Evolutionary conservation across 176 grass and related monocot species (phyloP).

Genomic region (Otatea glauca): DNA sequence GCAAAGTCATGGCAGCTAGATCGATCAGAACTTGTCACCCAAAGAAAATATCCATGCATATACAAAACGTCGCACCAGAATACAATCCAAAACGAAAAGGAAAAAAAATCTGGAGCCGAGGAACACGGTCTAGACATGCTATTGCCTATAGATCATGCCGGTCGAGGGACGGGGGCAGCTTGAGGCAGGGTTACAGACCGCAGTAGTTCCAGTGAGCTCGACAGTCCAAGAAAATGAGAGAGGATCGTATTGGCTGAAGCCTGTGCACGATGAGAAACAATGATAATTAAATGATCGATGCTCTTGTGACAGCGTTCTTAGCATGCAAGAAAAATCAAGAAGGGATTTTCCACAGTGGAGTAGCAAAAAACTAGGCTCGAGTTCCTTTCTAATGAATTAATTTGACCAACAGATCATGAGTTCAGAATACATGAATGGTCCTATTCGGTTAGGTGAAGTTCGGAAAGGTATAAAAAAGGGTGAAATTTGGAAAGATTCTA

Average conservation of each 20-base stretch:
- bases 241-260: slow-evolving; percentile 88
- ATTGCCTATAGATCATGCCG: slow-evolving; percentile 42
- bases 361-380: background rate
- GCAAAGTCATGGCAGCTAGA: background rate
- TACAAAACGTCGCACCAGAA: background rate
- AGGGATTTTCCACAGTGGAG: too few relatives aligned
- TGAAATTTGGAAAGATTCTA: background rate
- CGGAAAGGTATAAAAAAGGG: background rate
- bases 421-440: background rate
- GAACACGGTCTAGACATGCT: background rate
- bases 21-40: background rate
- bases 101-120: background rate
- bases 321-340: background rate
- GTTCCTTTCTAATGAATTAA: background rate
- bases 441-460: background rate
- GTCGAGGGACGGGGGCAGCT: slow-evolving; percentile 46
- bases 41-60: background rate
- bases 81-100: background rate
- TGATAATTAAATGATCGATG: background rate
- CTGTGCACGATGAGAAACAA: slow-evolving; percentile 41
- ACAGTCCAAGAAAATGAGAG: slow-evolving; percentile 88
- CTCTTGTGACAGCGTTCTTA: background rate
- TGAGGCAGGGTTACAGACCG: slow-evolving; percentile 64
- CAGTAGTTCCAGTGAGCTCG: slow-evolving; percentile 73
- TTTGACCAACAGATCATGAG: background rate